Percentiles rank a stretch among this genome's conserved stretches.
Evolutionary conservation across 306 rosid species (phyloP).

Genomic region (Fragaria nilgerrensis): DNA sequence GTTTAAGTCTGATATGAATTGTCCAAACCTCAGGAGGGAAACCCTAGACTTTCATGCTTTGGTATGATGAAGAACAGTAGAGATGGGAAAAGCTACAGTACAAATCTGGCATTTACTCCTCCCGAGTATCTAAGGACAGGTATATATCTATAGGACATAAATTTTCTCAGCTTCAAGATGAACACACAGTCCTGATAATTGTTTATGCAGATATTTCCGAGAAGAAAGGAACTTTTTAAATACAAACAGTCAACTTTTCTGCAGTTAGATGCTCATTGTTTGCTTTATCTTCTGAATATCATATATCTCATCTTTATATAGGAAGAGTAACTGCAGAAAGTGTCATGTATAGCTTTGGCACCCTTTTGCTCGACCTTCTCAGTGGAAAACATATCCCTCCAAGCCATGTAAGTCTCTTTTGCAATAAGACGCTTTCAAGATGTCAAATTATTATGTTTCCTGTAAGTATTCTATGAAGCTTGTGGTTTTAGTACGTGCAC

Average conservation of each 20-base stretch:
- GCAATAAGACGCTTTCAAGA: not conserved
- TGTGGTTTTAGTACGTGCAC: not conserved
- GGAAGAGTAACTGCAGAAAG: slow-evolving; percentile 95
- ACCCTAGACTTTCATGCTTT: slow-evolving; percentile 95
- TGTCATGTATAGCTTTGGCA: slow-evolving; percentile 91
- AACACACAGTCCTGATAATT: not conserved
- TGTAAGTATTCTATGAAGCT: not conserved
- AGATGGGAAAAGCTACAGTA: slow-evolving; percentile 97
- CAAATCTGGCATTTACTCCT: slow-evolving; percentile 93
- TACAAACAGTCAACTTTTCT: not conserved
- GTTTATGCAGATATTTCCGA: not conserved
- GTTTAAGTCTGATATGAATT: slow-evolving; percentile 15
- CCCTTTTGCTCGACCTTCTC: slow-evolving; percentile 93
- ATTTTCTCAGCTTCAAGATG: slow-evolving; percentile 13
- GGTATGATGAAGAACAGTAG: slow-evolving; percentile 98
- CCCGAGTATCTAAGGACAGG: slow-evolving; percentile 94
- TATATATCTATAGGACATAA: slow-evolving; percentile 19
- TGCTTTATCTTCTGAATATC: slow-evolving; percentile 10
- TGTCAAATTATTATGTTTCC: not conserved
- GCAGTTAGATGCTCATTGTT: not conserved
- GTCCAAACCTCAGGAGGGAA: slow-evolving; percentile 58
- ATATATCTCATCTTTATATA: slow-evolving; percentile 28
- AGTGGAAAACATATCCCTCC: slow-evolving; percentile 99
- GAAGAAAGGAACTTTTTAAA: not conserved
- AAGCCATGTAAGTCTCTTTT: slow-evolving; percentile 76